Base-by-base conservation (phyloP, 2,329 filamentous ascomycete genomes). In the Eutypa lata region DNA sequence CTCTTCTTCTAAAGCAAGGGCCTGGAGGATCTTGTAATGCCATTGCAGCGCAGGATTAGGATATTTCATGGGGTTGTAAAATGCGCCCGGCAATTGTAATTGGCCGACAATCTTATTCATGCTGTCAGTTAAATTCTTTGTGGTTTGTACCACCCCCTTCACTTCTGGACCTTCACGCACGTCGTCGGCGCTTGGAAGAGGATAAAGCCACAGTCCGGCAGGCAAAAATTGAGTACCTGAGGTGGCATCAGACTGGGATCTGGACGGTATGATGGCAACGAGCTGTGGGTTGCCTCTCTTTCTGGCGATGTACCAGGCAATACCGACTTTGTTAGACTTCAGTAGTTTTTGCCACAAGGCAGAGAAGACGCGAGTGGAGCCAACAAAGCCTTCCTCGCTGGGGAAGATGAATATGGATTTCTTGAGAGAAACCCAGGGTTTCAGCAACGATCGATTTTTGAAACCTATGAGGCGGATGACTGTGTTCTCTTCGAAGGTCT, bases 1-100 rank as follows among this genome's bases (percentile, higher is more conserved):
- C 60, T 97, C 92, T 67, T 99, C 94, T 35, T 96, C 92, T 1
- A 99, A 78, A 0, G 94, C 94, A 53, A 97, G 80, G 7, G 90
- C 88, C 71, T 99, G 94, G 1, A 99, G 76, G 45, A 99, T 96
- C 56, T 85, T 87, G 76, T 97, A 99, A 73, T 97, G 94, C 92
- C 93, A 99, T 72, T 99, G 94, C 22, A 99, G 77, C 8, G 89
- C 82, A 10, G 92, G 91, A 57, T 99, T 99, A 0, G 94, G 90
- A 64, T 97, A 97, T 65, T 88, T 94, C 1, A 78, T 76, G 1
- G 93, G 92, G 60, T 96, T 88, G 66, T 95, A 99, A 31, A 82
- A 78, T 6, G 82, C 91, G 64, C 90, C 92, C 0, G 94, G 94
- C 7, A 99, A 82, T 67, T 96, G 91, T 1, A 97, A 76, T 60